A percentile compares a stretch with the other conserved stretches of the same genome.
Conservation (phyloP, 768 basidiomycete species). For the Leccinum longicurvipes region DNA sequence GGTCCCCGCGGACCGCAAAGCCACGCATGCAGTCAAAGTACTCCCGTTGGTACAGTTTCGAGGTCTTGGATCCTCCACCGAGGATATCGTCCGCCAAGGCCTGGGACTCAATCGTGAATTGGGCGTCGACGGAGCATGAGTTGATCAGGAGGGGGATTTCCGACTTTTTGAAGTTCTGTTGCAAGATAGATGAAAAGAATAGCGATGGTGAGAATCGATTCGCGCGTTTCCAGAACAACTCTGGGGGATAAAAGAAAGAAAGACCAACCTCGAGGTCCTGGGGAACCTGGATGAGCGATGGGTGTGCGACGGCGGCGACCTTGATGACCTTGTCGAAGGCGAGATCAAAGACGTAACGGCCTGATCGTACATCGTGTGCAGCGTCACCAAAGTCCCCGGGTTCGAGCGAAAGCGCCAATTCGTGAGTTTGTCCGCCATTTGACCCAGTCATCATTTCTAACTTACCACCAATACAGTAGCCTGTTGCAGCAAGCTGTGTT, state of each 20-base stretch:
- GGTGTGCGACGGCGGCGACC: conserved; percentile 53
- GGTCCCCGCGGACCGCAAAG: too few species aligned
- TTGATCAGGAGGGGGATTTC: conserved; percentile 65
- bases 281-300: conserved; percentile 55
- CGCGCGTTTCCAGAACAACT: too few species aligned
- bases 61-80: conserved; percentile 42
- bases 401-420: background rate
- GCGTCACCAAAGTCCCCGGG: too few species aligned
- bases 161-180: conserved; percentile 46
- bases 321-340: conserved; percentile 52
- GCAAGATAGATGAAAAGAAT: background rate
- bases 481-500: conserved; percentile 53
- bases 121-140: conserved; percentile 50
- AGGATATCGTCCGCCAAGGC: conserved; percentile 48
- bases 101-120: conserved; percentile 48
- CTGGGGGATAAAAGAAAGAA: background rate
- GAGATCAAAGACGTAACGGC: too few species aligned
- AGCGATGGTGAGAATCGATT: too few species aligned
- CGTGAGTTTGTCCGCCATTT: background rate
- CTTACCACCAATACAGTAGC: conserved; percentile 69
- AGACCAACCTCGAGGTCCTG: conserved; percentile 55
- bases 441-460: too few species aligned
- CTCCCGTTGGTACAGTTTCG: conserved; percentile 34
- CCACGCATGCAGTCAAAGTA: too few species aligned
- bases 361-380: too few species aligned